Base-by-base conservation (phyloP, 768 basidiomycete genomes). In the Infundibulicybe gibba region DNA sequence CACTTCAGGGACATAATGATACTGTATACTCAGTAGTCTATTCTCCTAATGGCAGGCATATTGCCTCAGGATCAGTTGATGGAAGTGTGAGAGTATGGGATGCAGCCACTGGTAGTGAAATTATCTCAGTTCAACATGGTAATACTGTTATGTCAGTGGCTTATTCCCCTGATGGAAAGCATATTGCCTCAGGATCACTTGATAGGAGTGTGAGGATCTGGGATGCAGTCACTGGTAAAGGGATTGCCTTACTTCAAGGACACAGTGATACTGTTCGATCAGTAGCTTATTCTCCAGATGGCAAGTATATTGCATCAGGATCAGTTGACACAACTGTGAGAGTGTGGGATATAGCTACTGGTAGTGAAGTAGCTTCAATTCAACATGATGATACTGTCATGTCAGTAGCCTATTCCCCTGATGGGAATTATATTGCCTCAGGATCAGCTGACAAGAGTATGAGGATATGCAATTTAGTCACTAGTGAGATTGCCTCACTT, bases 141-240 rank as follows among this genome's bases (percentile, higher is more conserved):
- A 19, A 30, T 9, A 4, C 17, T 21, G 25, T 55, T 17, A 41
- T 19, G 12, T 49, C 58, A 3, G 60, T 61, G 12, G 47, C 51
- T 3, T 66, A 60, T 52, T 67, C 60, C 9, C 54, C 55, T 5
- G 57, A 63, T 47, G 66, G 64, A 1, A 45, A 35, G 15, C 40
- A 43, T n/a, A 51, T 70, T 25, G 57, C 52, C 14, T 61, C 66
- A 3, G 63, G 59, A 9, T 63, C 61, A 1, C 41, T 31, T 8
- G 64, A 66, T 44, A 41, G 47, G 25, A 62, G 54, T 5, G 44
- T 69, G 5, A 25, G 54, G 11, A 17, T 69, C 3, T 67, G 68
- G 67, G 51, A 63, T 53, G 46, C 48, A 8, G 6, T 43, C 3
- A 60, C 52, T 17, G 48, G 48, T 13, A 6, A 33, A 4, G 30